Conservation (phyloP, 169 alveolate species). For the Eimeria tenella region DNA sequence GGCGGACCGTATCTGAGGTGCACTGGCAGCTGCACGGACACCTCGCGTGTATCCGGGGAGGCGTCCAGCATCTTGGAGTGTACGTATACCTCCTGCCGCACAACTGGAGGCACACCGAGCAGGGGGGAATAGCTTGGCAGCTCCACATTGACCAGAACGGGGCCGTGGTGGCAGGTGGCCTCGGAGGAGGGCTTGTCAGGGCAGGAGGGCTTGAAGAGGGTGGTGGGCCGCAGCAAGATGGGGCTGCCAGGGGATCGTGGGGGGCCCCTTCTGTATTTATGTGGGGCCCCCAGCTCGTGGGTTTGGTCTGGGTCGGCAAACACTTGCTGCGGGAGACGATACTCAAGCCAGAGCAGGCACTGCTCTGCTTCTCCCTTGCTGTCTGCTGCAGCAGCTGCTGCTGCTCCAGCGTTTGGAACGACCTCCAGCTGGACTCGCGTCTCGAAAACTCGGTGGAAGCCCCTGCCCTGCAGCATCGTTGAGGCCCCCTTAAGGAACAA, state of each 20-base stretch:
- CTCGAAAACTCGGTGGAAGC: slow-evolving; percentile 13
- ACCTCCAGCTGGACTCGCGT: background rate
- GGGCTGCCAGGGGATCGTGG: background rate
- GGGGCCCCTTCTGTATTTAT: background rate
- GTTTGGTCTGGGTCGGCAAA: slow-evolving; percentile 28
- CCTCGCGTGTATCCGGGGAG: slow-evolving; percentile 1
- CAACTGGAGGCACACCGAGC: slow-evolving; percentile 15
- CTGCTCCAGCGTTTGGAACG: background rate
- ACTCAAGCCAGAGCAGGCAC: slow-evolving; percentile 19
- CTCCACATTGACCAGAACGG: background rate
- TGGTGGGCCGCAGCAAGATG: background rate
- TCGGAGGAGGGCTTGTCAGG: background rate
- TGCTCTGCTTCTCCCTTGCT: background rate
- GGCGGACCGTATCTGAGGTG: slow-evolving; percentile 36
- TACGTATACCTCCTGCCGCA: slow-evolving; percentile 35
- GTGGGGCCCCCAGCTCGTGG: slow-evolving; percentile 2
- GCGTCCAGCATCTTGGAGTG: background rate
- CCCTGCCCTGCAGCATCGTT: slow-evolving; percentile 6
- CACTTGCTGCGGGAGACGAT: slow-evolving; percentile 6
- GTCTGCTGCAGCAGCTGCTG: slow-evolving; percentile 21
- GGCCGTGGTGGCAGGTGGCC: background rate
- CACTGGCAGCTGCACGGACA: slow-evolving; percentile 25
- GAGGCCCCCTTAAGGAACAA: slow-evolving; percentile 5
- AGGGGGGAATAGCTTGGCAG: background rate
- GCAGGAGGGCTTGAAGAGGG: background rate